These are phyloP conservation scores for Rhododendron ferrugineum DNA, from an alignment of 148 eudicot species.

Conservation along the genomic window DNA sequence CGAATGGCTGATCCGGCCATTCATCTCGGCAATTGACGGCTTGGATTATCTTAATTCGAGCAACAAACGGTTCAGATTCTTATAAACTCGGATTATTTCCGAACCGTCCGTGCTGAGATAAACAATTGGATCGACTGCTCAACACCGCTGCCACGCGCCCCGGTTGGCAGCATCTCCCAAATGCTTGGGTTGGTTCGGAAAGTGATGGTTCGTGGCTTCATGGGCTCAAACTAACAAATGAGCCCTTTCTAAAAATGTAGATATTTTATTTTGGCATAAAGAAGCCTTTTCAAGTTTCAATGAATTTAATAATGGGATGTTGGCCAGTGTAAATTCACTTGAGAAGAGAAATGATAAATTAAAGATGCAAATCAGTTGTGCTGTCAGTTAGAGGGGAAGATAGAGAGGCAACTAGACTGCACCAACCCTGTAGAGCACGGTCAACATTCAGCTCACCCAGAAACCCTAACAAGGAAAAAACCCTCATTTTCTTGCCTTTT, in stretches of 20 bases:
- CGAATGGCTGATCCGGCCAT: no score
- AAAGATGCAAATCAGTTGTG: background rate
- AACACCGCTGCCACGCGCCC: fast-evolving
- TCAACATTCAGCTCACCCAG: conserved; percentile 56
- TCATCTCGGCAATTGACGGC: no score
- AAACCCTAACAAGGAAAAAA: conserved; percentile 16
- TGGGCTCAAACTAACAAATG: background rate
- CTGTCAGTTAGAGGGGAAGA: conserved; percentile 7
- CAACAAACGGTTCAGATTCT: no score
- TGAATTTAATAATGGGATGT: background rate
- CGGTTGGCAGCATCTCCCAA: background rate
- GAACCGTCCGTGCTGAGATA: no score
- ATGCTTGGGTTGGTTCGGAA: background rate
- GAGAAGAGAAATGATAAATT: no score
- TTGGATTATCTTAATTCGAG: no score
- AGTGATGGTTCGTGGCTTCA: background rate
- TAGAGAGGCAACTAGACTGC: conserved; percentile 15
- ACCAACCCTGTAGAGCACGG: conserved; percentile 20
- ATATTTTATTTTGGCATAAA: background rate
- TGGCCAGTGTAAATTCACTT: background rate
- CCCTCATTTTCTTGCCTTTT: background rate
- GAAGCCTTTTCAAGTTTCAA: background rate
- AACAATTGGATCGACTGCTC: no score
- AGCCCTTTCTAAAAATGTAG: background rate
- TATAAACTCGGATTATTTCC: no score